Percentiles rank a stretch among this genome's conserved stretches.
These are phyloP conservation scores for Diaporthe humulicola DNA, from an alignment of 2,329 filamentous ascomycete species.

Conservation along the genomic window DNA sequence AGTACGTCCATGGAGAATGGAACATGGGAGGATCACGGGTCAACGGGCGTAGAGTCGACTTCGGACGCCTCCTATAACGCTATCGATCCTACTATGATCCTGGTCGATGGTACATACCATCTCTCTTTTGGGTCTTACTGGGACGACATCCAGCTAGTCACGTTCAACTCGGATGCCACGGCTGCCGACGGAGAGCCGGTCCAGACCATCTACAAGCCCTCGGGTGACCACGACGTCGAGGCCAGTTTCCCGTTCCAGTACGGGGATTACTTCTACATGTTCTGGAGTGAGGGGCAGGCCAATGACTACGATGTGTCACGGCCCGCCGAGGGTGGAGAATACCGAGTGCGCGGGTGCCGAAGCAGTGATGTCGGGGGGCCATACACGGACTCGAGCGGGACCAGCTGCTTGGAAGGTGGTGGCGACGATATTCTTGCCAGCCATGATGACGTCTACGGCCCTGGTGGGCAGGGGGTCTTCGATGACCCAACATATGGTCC, in stretches of 20 bases:
- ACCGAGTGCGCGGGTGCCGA: constrained; percentile 75
- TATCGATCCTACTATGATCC: constrained; percentile 67
- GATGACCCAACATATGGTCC: constrained; percentile 63
- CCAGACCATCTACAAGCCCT: constrained; percentile 67
- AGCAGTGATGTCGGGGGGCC: constrained; percentile 62
- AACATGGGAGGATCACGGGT: constrained; percentile 66
- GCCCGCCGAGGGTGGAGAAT: constrained; percentile 71
- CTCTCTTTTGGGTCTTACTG: constrained; percentile 79
- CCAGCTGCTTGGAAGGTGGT: constrained; percentile 67
- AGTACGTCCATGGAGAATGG: constrained; percentile 48
- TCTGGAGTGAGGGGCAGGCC: constrained; percentile 72
- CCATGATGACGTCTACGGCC: constrained; percentile 71
- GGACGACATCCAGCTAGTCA: constrained; percentile 72
- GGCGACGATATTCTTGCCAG: constrained; percentile 70
- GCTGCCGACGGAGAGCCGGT: constrained; percentile 44
- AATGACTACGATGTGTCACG: constrained; percentile 66
- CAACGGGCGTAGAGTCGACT: constrained; percentile 60
- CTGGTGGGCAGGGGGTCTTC: constrained; percentile 73
- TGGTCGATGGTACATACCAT: constrained; percentile 59
- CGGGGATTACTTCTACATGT: constrained; percentile 72
- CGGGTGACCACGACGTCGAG: constrained; percentile 66
- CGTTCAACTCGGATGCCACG: constrained; percentile 56
- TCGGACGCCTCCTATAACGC: constrained; percentile 60
- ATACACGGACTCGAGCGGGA: constrained; percentile 69
- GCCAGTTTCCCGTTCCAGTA: constrained; percentile 68